Percentiles rank a stretch among this genome's conserved stretches.
phyloP scores from a whole-genome alignment of 2,329 filamentous ascomycete genomes.

The Blastomyces silverae region DNA sequence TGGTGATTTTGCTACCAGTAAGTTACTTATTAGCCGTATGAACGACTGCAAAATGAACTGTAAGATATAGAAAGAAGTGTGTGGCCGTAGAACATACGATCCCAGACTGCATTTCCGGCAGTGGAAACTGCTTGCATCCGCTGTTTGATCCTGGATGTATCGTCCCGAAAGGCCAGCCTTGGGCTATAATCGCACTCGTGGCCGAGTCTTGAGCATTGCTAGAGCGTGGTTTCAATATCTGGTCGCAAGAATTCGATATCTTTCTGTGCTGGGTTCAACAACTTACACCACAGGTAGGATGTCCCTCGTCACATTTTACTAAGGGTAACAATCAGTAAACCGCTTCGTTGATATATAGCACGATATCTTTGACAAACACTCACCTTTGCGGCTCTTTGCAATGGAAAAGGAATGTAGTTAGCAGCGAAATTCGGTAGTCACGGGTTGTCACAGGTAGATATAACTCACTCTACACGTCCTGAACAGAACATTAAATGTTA shows the following conservation, averaged over 20 bases:
- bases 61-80: background rate
- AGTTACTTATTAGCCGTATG: slow-evolving; percentile 18
- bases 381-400: slow-evolving; percentile 38
- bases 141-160: slow-evolving; percentile 47
- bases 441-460: slow-evolving; percentile 9
- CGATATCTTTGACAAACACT: slow-evolving; percentile 14
- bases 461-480: slow-evolving; percentile 41
- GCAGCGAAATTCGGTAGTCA: background rate
- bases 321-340: slow-evolving; percentile 15
- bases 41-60: slow-evolving; percentile 7
- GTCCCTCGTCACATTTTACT: slow-evolving; percentile 53
- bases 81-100: slow-evolving; percentile 41
- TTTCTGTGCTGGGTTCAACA: slow-evolving; percentile 15
- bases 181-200: slow-evolving; percentile 54
- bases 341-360: background rate
- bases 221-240: slow-evolving; percentile 3
- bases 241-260: background rate
- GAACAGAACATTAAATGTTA: slow-evolving; percentile 19
- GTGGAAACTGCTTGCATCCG: slow-evolving; percentile 49
- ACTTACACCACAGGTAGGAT: slow-evolving; percentile 49
- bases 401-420: background rate
- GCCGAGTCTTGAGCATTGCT: slow-evolving; percentile 52
- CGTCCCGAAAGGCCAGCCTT: slow-evolving; percentile 50
- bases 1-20: slow-evolving; percentile 28
- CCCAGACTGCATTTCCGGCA: slow-evolving; percentile 50